phyloP scores from a whole-genome alignment of 2,329 filamentous ascomycete species.

The Eutypella sp. region DNA sequence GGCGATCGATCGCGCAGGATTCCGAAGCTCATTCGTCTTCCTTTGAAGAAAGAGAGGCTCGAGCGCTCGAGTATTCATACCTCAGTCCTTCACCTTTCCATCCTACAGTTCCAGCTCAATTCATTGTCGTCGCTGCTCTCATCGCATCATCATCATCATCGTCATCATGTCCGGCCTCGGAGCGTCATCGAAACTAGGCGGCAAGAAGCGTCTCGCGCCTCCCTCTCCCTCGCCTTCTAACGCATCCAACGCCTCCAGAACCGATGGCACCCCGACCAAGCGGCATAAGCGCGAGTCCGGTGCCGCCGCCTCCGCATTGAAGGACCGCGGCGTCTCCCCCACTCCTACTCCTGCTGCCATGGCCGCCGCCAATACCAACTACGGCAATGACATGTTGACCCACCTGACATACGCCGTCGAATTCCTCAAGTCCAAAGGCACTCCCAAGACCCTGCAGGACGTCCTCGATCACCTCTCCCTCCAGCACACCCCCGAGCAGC shows the following conservation, averaged over 20 bases:
- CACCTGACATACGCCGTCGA: slow-evolving; percentile 85
- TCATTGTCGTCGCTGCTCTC: no score
- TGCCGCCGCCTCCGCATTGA: slow-evolving; percentile 4
- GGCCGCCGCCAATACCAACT: slow-evolving; percentile 58
- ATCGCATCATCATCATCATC: no score
- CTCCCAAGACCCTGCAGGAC: slow-evolving; percentile 65
- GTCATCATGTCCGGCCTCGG: slow-evolving; percentile 59
- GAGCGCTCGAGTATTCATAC: no score
- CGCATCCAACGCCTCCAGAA: slow-evolving; percentile 40
- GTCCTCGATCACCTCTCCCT: slow-evolving; percentile 79
- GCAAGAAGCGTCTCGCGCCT: slow-evolving; percentile 47
- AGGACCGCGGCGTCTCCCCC: slow-evolving; percentile 17
- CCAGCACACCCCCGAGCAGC: slow-evolving; percentile 53
- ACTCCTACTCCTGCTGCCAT: slow-evolving; percentile 31
- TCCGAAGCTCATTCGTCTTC: no score
- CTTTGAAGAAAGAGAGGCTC: no score
- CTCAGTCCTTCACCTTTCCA: no score
- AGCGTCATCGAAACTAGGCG: slow-evolving; percentile 56
- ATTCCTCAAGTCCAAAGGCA: slow-evolving; percentile 67
- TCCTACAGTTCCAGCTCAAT: no score
- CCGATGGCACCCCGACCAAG: slow-evolving; percentile 57
- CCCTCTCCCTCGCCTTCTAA: slow-evolving; percentile 60
- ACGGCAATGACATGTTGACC: slow-evolving; percentile 76
- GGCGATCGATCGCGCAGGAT: no score
- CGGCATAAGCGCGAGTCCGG: slow-evolving; percentile 53